phyloP scores from a whole-genome alignment of 2,329 filamentous ascomycete genomes.

The Calonectria montana region DNA sequence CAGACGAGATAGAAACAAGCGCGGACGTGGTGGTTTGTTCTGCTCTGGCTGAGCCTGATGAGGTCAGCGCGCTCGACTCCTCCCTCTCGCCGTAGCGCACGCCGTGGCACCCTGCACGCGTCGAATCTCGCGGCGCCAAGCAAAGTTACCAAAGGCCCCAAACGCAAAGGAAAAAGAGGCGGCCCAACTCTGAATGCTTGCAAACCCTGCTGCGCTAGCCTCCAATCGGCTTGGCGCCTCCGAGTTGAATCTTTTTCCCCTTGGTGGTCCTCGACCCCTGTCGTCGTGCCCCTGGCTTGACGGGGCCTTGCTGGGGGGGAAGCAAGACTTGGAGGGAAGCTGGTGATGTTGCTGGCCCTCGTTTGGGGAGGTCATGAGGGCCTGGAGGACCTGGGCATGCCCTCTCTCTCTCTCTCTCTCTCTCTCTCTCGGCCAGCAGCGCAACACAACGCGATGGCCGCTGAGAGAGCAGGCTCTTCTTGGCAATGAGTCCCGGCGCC shows the following conservation, averaged over 20 bases:
- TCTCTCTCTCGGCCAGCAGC: background rate
- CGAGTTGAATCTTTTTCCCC: conserved; percentile 8
- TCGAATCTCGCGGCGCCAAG: background rate
- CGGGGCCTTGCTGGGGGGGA: background rate
- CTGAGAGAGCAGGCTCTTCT: background rate
- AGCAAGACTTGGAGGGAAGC: background rate
- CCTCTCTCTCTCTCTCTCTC: background rate
- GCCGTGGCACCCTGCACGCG: background rate
- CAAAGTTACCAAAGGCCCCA: conserved; percentile 1
- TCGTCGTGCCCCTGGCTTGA: conserved; percentile 1
- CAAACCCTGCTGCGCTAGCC: background rate
- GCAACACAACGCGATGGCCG: background rate
- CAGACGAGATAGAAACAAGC: background rate
- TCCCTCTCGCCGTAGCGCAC: background rate
- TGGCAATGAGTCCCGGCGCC: background rate
- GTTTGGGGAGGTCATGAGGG: background rate
- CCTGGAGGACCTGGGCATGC: background rate
- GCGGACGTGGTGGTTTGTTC: background rate
- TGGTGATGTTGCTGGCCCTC: background rate
- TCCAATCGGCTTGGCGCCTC: background rate
- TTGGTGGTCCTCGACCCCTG: background rate
- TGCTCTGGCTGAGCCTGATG: background rate
- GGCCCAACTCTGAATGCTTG: conserved; percentile 15
- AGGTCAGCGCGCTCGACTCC: background rate
- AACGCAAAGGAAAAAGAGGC: background rate